phyloP scores from a whole-genome alignment of 225 moss, liverwort and hornwort genomes.

The Takakia lepidozioides region DNA sequence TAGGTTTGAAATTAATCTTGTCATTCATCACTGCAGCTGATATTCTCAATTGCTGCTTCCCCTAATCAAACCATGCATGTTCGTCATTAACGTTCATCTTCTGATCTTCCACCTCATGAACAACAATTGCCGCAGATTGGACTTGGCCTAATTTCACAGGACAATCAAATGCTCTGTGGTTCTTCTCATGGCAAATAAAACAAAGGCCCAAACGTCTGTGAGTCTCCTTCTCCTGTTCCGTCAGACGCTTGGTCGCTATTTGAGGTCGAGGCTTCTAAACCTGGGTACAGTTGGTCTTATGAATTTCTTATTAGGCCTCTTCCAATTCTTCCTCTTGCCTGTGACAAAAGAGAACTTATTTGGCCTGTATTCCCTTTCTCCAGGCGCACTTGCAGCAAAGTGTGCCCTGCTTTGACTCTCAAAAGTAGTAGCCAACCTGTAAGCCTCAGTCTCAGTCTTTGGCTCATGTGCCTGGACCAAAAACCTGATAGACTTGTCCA shows the following conservation, averaged over 20 bases:
- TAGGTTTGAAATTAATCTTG: no score
- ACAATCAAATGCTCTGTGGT: no score
- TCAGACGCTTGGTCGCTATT: no score
- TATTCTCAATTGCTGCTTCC: neutral
- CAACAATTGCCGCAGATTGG: neutral
- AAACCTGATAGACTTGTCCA: conserved; percentile 4
- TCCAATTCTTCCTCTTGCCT: neutral
- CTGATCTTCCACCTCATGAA: conserved; percentile 2
- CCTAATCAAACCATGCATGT: neutral
- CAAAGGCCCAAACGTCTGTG: no score
- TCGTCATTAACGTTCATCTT: neutral
- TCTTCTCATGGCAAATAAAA: no score
- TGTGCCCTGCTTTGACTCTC: no score
- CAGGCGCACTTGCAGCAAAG: no score
- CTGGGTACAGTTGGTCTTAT: no score
- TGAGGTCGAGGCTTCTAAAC: no score
- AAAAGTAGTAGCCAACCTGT: neutral
- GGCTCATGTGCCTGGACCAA: neutral
- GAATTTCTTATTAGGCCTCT: conserved; percentile 1
- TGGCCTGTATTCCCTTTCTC: conserved; percentile 1
- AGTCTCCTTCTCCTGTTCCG: no score
- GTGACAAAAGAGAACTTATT: neutral
- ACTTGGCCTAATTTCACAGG: conserved; percentile 1
- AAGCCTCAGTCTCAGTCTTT: conserved; percentile 3
- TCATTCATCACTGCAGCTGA: conserved; percentile 5